phyloP scores from a whole-genome alignment of 805 yeast genomes.

The Priceomyces castillae region DNA sequence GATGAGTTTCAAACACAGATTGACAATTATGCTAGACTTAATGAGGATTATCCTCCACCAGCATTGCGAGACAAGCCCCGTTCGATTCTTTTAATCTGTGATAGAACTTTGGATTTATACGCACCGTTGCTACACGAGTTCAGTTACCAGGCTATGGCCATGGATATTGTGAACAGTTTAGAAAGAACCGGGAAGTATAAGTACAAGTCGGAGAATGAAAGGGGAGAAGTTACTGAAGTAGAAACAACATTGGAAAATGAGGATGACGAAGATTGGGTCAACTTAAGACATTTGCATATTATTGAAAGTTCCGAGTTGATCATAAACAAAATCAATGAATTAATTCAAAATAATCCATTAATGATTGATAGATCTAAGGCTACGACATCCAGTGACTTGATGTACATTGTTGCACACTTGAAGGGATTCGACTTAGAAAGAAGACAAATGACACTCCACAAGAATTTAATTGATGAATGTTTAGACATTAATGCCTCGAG shows the following conservation, averaged over 20 bases:
- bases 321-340: constrained; percentile 55
- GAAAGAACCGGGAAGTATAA: constrained; percentile 45
- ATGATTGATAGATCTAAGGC: constrained; percentile 67
- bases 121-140: constrained; percentile 89
- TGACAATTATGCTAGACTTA: constrained; percentile 70
- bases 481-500: constrained; percentile 56
- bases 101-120: constrained; percentile 77
- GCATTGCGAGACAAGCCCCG: constrained; percentile 54
- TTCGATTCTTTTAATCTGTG: constrained; percentile 72
- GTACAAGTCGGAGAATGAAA: constrained; percentile 57
- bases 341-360: constrained; percentile 70
- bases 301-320: constrained; percentile 68
- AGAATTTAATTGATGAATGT: constrained; percentile 62
- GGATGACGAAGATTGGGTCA: constrained; percentile 73
- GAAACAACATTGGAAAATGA: constrained; percentile 48
- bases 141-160: constrained; percentile 87
- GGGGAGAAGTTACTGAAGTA: constrained; percentile 30
- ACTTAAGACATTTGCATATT: constrained; percentile 70
- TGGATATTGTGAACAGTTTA: constrained; percentile 57
- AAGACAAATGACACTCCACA: constrained; percentile 56
- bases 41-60: constrained; percentile 64
- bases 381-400: constrained; percentile 64
- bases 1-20: constrained; percentile 63
- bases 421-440: constrained; percentile 68
- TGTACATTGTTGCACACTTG: constrained; percentile 70